Base-by-base conservation (phyloP, 2,329 filamentous ascomycete genomes). In the Fusarium piperis region DNA sequence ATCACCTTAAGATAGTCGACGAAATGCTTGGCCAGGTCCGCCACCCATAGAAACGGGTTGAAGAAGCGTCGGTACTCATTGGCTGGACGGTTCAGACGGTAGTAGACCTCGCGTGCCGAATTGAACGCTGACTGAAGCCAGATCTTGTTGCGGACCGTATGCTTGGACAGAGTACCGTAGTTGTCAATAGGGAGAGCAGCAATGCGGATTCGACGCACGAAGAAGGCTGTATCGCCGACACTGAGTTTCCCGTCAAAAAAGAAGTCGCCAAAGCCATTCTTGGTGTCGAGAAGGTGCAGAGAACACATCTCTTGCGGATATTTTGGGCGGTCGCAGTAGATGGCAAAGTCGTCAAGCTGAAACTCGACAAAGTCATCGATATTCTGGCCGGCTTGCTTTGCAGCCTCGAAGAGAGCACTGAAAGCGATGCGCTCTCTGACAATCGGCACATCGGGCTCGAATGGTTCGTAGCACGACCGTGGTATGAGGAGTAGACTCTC, bases 1-100 rank as follows among this genome's bases (percentile, higher is more conserved):
- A 83, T 79, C 11, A 77, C 56, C 4, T 80, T 78, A 53, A 92
- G 82, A 71, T 87, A 96, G 68, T 94, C 91, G 1, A 94, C 84
- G 26, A 92, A 86, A 73, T 94, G 90, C 76, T 95, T 95, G 0
- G 88, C 85, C 1, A 96, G 82, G 59, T 92, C 86, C 0, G 89
- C 91, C 1, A 95, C 79, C 93, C 93, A 96, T 0, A 90, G 65
- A 67, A 94, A 95, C 0, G 88, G 85, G 0, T 80, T 55, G 65
- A 91, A 87, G 73, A 91, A 94, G 2, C 89, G 81, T 12, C 67
- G 68, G 74, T 96, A 97, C 38, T 90, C 89, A 0, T 68, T 30
- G 0, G 89, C 83, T 0, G 93, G 91, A 0, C 59, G 78, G 3
- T 78, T 77, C 0, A 97, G 79, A 11, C 85, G 85, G 76, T 94